Percentiles rank a stretch among this genome's conserved stretches.
Evolutionary conservation across 768 basidiomycete species (phyloP).

Genomic region (Trametes cingulata): DNA sequence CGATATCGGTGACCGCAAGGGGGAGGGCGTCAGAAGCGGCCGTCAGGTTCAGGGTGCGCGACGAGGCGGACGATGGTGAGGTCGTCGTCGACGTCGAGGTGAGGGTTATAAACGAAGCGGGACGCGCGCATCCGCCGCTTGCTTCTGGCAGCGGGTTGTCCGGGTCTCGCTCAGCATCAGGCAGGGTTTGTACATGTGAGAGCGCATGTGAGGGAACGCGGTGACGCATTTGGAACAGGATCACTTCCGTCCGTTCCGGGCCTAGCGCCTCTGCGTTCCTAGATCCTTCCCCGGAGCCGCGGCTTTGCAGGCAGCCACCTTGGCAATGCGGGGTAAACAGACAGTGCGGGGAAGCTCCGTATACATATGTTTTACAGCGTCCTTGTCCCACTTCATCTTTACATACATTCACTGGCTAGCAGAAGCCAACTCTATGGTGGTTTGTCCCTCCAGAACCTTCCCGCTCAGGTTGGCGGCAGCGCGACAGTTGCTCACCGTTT

Average conservation of each 20-base stretch:
- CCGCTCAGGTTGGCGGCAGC: not conserved
- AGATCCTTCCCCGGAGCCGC: not conserved
- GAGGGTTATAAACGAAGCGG: not conserved
- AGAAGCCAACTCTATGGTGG: not conserved
- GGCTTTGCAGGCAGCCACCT: not conserved
- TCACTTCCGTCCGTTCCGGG: not conserved
- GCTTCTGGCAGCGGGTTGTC: not conserved
- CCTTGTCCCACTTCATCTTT: too few species aligned
- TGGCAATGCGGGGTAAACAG: constrained; percentile 5
- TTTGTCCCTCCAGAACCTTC: too few species aligned
- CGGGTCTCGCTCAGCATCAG: not conserved
- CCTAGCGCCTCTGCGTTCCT: not conserved
- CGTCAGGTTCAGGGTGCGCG: too few species aligned
- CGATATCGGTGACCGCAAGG: not conserved
- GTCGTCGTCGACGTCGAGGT: not conserved
- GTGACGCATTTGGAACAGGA: constrained; percentile 7
- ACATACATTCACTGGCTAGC: not conserved
- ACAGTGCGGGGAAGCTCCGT: constrained; percentile 1
- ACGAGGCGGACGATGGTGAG: too few species aligned
- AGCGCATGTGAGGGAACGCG: constrained; percentile 19
- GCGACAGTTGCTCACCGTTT: constrained; percentile 36
- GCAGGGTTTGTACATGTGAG: not conserved
- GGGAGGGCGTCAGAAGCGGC: too few species aligned
- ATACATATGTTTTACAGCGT: not conserved
- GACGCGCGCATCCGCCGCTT: not conserved